A percentile compares a stretch with the other conserved stretches of the same genome.
phyloP scores from a whole-genome alignment of 352 stramenopile genomes.

The Globisporangium cederbergense region DNA sequence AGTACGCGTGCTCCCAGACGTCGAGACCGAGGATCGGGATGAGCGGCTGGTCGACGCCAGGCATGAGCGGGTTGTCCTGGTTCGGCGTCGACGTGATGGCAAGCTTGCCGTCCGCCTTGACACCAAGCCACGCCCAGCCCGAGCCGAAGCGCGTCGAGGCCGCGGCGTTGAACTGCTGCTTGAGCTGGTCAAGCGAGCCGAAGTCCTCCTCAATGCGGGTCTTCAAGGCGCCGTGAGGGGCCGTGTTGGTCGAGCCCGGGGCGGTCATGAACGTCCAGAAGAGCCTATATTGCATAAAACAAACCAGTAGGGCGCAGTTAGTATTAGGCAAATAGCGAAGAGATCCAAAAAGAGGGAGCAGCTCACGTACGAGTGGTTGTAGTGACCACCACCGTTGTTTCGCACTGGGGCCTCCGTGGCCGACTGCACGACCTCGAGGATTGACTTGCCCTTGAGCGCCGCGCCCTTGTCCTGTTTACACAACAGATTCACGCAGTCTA shows the following conservation, averaged over 20 bases:
- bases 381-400: conserved; percentile 86
- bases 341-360: background rate
- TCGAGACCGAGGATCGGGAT: conserved; percentile 94
- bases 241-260: conserved; percentile 72
- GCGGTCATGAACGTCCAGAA: conserved; percentile 93
- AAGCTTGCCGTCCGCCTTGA: conserved; percentile 88
- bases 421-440: conserved; percentile 72
- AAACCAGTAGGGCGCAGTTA: too few species aligned
- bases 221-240: conserved; percentile 76
- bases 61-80: conserved; percentile 92
- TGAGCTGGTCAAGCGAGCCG: conserved; percentile 87
- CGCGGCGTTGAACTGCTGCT: conserved; percentile 87
- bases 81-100: conserved; percentile 95
- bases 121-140: conserved; percentile 89
- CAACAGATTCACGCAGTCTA: background rate
- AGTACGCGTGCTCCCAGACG: conserved; percentile 97
- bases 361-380: conserved; percentile 67
- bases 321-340: background rate
- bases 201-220: conserved; percentile 89
- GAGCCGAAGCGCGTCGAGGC: conserved; percentile 88
- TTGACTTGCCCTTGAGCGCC: conserved; percentile 73
- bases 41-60: conserved; percentile 65
- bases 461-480: conserved; percentile 56
- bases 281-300: conserved; percentile 31
- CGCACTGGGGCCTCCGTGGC: conserved; percentile 72